phyloP scores from a whole-genome alignment of 2,329 filamentous ascomycete species.

The Eutypa lata region DNA sequence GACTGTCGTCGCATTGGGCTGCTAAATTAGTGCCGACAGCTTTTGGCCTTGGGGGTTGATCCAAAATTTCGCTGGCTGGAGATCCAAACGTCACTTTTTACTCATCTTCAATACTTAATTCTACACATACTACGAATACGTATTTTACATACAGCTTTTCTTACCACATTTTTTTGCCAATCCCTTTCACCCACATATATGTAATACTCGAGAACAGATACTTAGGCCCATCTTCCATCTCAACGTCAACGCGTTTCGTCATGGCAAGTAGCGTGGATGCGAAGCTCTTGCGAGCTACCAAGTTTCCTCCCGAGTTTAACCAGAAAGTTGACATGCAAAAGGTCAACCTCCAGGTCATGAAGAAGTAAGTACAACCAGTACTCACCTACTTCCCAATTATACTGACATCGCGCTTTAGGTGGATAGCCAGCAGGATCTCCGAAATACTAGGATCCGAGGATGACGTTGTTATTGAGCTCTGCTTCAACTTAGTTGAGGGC shows the following conservation, averaged over 20 bases:
- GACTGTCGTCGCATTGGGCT: neutral
- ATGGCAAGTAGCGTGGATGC: conserved; percentile 87
- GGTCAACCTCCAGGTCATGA: conserved; percentile 96
- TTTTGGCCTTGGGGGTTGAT: neutral
- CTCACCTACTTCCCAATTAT: neutral
- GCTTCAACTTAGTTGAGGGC: conserved; percentile 68
- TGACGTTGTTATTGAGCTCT: conserved; percentile 90
- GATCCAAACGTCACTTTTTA: neutral
- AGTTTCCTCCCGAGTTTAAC: conserved; percentile 90
- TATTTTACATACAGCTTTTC: neutral
- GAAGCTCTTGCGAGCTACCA: conserved; percentile 85
- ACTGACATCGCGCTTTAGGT: conserved; percentile 51
- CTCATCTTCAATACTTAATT: neutral
- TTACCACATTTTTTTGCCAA: no score
- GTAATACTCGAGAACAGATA: no score
- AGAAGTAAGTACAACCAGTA: conserved; percentile 65
- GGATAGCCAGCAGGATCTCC: conserved; percentile 86
- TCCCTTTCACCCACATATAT: no score
- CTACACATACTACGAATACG: neutral
- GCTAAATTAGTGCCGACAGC: neutral
- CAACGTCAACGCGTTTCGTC: neutral
- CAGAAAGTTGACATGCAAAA: conserved; percentile 97
- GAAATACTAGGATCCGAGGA: conserved; percentile 90
- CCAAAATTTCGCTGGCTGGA: neutral
- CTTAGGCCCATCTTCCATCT: no score